Evolutionary conservation across 78 protist species (phyloP), one percentile per base, ranked within the genome.

Genomic region (Protostelium mycophagum): DNA sequence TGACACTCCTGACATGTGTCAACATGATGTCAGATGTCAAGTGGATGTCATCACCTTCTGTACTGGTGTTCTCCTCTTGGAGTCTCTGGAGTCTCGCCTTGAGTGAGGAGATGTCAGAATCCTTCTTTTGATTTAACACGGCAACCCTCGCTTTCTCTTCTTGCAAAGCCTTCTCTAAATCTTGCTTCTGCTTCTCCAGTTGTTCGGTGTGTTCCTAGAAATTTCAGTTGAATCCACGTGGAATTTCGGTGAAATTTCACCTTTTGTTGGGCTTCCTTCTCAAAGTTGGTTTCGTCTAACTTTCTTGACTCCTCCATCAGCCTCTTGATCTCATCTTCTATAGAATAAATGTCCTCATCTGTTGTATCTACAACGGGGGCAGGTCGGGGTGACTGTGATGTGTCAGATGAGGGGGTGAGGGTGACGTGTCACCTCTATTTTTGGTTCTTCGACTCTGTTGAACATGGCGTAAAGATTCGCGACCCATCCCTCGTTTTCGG

Each of bases 391-490:
- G 73, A 16, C 73, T 51, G 73, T 51, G 5, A n/a, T 16, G 16
- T 51, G 73, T 51, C 73, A 51, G 73, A 5, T 51, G n/a, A n/a
- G n/a, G n/a, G n/a, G n/a, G n/a, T n/a, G n/a, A n/a, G n/a, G n/a
- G n/a, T n/a, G n/a, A n/a, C 73, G 31, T 51, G 31, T 16, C 73
- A 51, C 73, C 73, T 51, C 73, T 16, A 51, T 16, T 16, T 25
- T 16, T 51, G 73, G 73, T 38, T 91, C 93, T 1, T 38, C 83
- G 1, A 38, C 91, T 51, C 90, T 91, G 90, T 92, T 92, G 83
- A 92, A 92, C 37, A 88, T 63, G 90, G 94, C 96, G 94, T 95
- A 97, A 36, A 97, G 10, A 28, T 95, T 90, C 0, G 98, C 98
- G 28, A 96, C 90, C 37, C 96, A 96, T 34, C 97, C 97, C 37